Percentiles rank a stretch among this genome's conserved stretches.
phyloP scores from a whole-genome alignment of 164 flowering plant species.

The Magnolia sinica region DNA sequence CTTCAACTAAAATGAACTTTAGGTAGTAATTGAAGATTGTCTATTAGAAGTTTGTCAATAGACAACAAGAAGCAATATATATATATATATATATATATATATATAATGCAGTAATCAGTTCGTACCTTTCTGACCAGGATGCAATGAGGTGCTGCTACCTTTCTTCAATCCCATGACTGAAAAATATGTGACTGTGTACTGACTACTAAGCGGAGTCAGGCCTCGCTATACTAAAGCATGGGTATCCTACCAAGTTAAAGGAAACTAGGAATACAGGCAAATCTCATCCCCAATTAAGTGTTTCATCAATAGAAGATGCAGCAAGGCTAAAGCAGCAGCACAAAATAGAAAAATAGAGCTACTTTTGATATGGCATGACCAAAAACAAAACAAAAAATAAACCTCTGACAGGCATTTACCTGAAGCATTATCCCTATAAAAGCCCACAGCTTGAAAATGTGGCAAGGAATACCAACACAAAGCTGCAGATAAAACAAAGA shows the following conservation, averaged over 20 bases:
- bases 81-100: too few relatives aligned
- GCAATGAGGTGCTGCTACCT: background rate
- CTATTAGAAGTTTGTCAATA: too few relatives aligned
- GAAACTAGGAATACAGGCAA: too few relatives aligned
- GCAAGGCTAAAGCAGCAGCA: background rate
- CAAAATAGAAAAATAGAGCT: background rate
- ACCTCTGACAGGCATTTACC: constrained; percentile 31
- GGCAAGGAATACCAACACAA: constrained; percentile 94
- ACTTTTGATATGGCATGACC: background rate
- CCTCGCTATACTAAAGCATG: background rate
- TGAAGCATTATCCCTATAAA: constrained; percentile 88
- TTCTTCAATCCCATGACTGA: background rate
- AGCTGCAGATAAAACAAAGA: constrained; percentile 40
- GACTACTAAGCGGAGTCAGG: background rate
- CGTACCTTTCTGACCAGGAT: background rate
- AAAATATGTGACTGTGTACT: background rate
- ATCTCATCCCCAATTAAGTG: background rate
- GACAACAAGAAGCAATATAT: too few relatives aligned
- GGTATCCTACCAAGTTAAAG: background rate
- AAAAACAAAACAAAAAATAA: background rate
- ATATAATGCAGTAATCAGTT: too few relatives aligned
- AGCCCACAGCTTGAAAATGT: constrained; percentile 92
- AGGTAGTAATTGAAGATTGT: too few relatives aligned
- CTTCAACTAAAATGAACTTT: too few relatives aligned
- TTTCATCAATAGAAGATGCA: background rate